Base-by-base conservation (phyloP, 2,329 filamentous ascomycete species). In the Sporothrix inflata region DNA sequence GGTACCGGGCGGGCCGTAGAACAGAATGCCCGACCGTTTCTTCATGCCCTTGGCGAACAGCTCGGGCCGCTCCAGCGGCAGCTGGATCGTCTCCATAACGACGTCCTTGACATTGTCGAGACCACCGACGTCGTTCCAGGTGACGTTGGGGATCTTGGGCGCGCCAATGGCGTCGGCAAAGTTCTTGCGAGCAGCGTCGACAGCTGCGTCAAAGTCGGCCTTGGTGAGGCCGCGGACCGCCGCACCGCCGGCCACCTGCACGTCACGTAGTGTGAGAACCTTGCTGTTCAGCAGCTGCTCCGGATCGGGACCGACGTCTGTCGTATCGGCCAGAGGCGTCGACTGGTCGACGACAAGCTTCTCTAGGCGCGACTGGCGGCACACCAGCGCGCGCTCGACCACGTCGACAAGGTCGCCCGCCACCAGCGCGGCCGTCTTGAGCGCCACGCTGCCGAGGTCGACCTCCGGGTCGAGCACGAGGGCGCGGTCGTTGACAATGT, bases 21-120 rank as follows among this genome's bases (percentile, higher is more conserved):
- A 97, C 30, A 97, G 82, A 75, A 97, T 97, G 76, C 94, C 94
- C 27, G 93, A 97, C 55, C 95, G 91, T 84, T 98, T 98, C 87
- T 98, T 98, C 92, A 98, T 96, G 67, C 95, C 96, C 84, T 95
- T 97, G 42, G 94, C 94, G 78, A 98, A 98, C 1, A 98, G 87
- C 80, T 98, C 96, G 0, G 95, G 95, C 11, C 94, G 88, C 74
- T 97, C 93, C 1, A 98, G 87, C 0, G 95, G 96, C 47, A 98
- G 86, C 80, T 98, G 95, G 70, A 98, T 98, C 0, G 96, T 98
- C 81, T 98, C 96, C 80, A 94, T 93, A 70, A 98, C 92, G n/a
- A 95, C 94, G 76, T 97, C 94, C 84, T 98, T 98, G 80, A 98
- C 94, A 77, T 97, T 94, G 40, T 92, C 90, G 42, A 98, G 86